These are phyloP conservation scores for Nicotiana paniculata DNA, from an alignment of 257 asterid species.

Conservation along the genomic window DNA sequence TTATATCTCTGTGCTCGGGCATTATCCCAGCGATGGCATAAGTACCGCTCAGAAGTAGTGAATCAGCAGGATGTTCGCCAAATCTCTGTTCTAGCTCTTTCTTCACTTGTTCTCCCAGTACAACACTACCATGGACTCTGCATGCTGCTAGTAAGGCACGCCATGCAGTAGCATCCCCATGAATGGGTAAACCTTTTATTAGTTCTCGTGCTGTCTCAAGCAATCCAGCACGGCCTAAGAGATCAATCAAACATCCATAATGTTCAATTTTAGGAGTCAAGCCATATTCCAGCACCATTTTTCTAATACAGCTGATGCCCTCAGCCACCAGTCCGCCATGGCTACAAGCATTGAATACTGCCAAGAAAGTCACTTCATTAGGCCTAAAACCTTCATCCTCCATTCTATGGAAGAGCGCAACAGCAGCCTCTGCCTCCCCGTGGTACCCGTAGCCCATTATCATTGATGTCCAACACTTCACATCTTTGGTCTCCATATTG, in stretches of 20 bases:
- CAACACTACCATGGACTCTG: conserved; percentile 45
- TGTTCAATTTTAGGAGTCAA: conserved; percentile 50
- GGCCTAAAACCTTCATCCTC: conserved; percentile 47
- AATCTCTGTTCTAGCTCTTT: conserved; percentile 27
- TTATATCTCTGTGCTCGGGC: conserved; percentile 8
- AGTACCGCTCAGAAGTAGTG: conserved; percentile 28
- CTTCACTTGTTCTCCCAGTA: conserved; percentile 43
- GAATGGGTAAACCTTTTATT: conserved; percentile 36
- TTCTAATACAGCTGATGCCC: conserved; percentile 36
- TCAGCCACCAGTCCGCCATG: conserved; percentile 53
- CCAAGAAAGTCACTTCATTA: conserved; percentile 61
- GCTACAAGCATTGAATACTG: conserved; percentile 54
- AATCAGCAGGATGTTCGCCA: conserved; percentile 47
- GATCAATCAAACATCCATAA: conserved; percentile 58
- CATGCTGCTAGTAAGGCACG: conserved; percentile 62
- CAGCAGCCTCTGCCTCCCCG: conserved; percentile 40
- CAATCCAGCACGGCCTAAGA: conserved; percentile 58
- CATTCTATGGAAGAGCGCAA: conserved; percentile 37
- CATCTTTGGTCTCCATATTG: conserved; percentile 40
- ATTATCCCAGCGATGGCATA: conserved; percentile 47
- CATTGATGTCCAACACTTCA: conserved; percentile 57
- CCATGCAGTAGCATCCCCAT: conserved; percentile 57
- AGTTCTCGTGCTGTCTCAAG: conserved; percentile 45
- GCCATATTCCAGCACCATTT: conserved; percentile 44
- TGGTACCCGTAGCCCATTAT: conserved; percentile 43